These are phyloP conservation scores for Colletotrichum spinosum DNA, from an alignment of 2,329 filamentous ascomycete genomes.

Conservation along the genomic window DNA sequence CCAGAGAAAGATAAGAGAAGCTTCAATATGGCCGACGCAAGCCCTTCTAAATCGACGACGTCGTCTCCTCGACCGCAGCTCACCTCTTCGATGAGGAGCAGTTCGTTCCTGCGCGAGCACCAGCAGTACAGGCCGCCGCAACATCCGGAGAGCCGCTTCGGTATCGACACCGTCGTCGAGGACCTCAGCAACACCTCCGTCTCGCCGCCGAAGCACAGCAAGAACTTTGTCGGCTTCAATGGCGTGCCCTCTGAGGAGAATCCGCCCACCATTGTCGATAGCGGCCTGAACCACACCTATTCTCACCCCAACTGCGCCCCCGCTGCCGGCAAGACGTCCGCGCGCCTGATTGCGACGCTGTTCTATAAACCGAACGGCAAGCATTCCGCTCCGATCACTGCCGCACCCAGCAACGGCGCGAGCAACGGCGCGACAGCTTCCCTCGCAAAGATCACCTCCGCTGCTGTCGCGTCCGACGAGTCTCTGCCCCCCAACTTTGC, in stretches of 20 bases:
- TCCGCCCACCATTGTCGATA: conserved; percentile 71
- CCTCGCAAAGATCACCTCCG: conserved; percentile 36
- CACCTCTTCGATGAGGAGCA: conserved; percentile 65
- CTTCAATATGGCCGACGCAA: conserved; percentile 47
- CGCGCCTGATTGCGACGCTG: conserved; percentile 70
- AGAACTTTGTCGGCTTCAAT: conserved; percentile 63
- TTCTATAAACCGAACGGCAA: conserved; percentile 66
- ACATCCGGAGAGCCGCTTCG: conserved; percentile 66
- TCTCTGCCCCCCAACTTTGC: conserved; percentile 66
- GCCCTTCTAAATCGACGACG: conserved; percentile 44
- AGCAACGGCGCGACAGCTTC: neutral
- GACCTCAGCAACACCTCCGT: conserved; percentile 56
- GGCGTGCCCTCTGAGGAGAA: conserved; percentile 70
- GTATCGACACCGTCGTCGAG: conserved; percentile 75
- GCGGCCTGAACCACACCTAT: conserved; percentile 70
- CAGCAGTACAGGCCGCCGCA: conserved; percentile 71
- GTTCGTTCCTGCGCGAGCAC: conserved; percentile 72
- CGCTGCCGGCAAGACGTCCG: conserved; percentile 56
- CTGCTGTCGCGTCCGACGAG: conserved; percentile 47
- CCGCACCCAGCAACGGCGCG: neutral
- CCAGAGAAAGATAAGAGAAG: neutral
- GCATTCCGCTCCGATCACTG: neutral
- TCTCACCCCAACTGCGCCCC: conserved; percentile 74
- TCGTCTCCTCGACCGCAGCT: conserved; percentile 59
- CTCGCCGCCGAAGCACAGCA: conserved; percentile 46